Base-by-base conservation (phyloP, 345 rosid genomes). In the Eucalyptus pumila region DNA sequence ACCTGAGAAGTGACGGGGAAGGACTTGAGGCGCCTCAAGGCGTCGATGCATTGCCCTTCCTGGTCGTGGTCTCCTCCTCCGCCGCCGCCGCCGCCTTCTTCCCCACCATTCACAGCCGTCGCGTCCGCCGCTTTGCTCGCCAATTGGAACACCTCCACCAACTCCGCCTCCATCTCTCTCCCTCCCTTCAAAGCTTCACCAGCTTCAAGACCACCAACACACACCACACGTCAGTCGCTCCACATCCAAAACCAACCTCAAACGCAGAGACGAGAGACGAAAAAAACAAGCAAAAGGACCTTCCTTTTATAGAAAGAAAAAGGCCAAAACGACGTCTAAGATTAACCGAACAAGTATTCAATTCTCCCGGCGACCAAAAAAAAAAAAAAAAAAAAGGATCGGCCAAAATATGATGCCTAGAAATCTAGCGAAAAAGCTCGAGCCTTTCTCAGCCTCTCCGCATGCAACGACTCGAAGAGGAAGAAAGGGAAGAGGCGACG, bases 101-200 rank as follows among this genome's bases (percentile, higher is more conserved):
- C 91, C 45, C 52, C 90, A 6, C 52, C 90, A 6, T 89, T 56
- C 32, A 45, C 23, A 19, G 90, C 89, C 23, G 93, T 92, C 44
- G 93, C 94, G 65, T 93, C 95, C 10, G 94, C 95, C 1, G 94
- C 93, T 90, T 88, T 94, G 86, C 92, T 94, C 47, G 94, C 94
- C 37, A 47, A 90, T 50, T 91, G 91, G 52, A 91, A 94, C 89
- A 92, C 86, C 89, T 92, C 93, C 92, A 94, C 85, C 86, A 93
- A 44, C 92, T 94, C 92, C 89, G 90, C 93, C 94, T 89, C 92
- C 92, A 89, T 91, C 49, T 15, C 49, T 15, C 80, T 60, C 30
- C 27, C 30, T 37, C 27, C 27, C 47, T 76, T 6, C 83, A 76
- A 76, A 76, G 85, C 85, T 40, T 12, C 85, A 5, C 47, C 47